These are phyloP conservation scores for Salix brachista DNA, from an alignment of 345 rosid species.

Conservation along the genomic window DNA sequence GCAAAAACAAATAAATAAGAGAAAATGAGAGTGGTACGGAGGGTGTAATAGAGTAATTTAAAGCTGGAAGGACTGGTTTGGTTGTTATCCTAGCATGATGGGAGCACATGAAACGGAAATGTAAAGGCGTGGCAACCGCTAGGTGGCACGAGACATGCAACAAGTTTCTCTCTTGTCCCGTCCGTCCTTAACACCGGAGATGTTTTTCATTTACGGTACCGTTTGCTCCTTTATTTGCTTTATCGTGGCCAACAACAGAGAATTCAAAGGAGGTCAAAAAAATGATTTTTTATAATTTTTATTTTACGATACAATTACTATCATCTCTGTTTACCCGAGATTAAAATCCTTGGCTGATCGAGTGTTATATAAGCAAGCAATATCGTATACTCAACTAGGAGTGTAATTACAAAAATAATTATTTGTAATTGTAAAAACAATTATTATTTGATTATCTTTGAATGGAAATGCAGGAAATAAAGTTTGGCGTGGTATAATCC, in stretches of 20 bases:
- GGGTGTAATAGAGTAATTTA: too few species aligned
- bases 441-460: too few species aligned
- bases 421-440: too few species aligned
- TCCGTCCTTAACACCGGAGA: not conserved
- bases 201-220: not conserved
- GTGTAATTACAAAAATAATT: too few species aligned
- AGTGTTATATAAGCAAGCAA: too few species aligned
- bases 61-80: not conserved
- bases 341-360: too few species aligned
- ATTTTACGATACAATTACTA: too few species aligned
- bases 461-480: too few species aligned
- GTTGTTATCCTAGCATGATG: not conserved
- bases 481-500: too few species aligned
- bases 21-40: not conserved
- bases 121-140: not conserved
- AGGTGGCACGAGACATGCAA: conserved; percentile 16
- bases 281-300: too few species aligned
- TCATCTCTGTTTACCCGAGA: too few species aligned
- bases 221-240: not conserved
- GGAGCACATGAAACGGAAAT: not conserved
- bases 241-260: not conserved
- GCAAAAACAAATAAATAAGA: not conserved
- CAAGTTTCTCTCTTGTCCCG: not conserved
- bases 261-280: not conserved
- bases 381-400: too few species aligned